phyloP scores from a whole-genome alignment of 352 stramenopile species.

The Pythium sp. region DNA sequence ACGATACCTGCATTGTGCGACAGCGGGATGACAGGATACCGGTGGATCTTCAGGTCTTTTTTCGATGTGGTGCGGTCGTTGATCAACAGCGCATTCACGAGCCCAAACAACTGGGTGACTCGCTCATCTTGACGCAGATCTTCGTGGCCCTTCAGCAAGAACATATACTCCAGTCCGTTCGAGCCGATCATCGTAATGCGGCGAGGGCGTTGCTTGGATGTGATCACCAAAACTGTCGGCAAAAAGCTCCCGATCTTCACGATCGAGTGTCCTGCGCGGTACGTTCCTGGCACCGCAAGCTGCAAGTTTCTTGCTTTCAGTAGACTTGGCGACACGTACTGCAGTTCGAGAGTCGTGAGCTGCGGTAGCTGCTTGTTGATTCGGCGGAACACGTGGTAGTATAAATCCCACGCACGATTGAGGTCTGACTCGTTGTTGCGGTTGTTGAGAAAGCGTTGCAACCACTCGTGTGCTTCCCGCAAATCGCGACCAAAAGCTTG shows the following conservation, averaged over 20 bases:
- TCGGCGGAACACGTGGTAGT: conserved; percentile 96
- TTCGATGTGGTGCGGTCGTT: conserved; percentile 96
- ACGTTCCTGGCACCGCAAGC: conserved; percentile 94
- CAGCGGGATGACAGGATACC: conserved; percentile 98
- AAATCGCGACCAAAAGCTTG: conserved; percentile 92
- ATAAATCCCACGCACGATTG: conserved; percentile 97
- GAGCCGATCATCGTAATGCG: conserved; percentile 94
- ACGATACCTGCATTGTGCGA: conserved; percentile 98
- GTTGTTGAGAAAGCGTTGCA: conserved; percentile 62
- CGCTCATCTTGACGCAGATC: conserved; percentile 99
- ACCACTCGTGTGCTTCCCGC: conserved; percentile 76
- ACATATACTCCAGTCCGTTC: conserved; percentile 98
- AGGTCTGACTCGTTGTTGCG: conserved; percentile 76
- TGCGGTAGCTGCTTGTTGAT: conserved; percentile 89
- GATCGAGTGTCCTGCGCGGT: conserved; percentile 62
- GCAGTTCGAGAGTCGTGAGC: conserved; percentile 95
- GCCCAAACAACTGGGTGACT: conserved; percentile 99
- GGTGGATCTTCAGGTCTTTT: conserved; percentile 96
- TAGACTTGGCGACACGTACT: conserved; percentile 94
- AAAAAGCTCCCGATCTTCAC: conserved; percentile 89
- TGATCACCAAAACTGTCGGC: conserved; percentile 94
- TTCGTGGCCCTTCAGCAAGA: conserved; percentile 99
- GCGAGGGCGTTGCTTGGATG: conserved; percentile 97
- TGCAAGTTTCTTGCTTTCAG: conserved; percentile 91
- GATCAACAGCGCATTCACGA: conserved; percentile 98